Evolutionary conservation across 139 green algal species (phyloP).

Genomic region (Chlamydomonas sp.): DNA sequence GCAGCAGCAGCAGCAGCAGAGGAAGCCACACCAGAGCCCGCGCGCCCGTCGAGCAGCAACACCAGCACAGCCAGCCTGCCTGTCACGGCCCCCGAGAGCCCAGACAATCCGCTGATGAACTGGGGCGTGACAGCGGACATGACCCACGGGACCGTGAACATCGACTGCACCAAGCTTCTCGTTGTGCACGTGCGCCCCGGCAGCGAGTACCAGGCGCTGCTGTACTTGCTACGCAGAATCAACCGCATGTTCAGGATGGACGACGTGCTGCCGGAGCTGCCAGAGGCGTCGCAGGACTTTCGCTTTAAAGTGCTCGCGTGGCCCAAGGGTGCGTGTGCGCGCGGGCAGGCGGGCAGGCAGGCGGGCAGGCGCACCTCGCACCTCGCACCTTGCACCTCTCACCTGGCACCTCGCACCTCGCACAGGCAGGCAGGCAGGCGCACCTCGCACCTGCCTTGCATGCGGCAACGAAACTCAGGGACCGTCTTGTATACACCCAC

Average conservation of each 20-base stretch:
- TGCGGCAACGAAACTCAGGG: no score
- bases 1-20: no score
- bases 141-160: no score
- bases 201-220: conserved; percentile 24
- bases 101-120: no score
- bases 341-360: neutral
- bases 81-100: no score
- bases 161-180: neutral
- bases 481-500: no score
- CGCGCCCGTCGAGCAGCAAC: no score
- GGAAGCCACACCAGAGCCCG: no score
- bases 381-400: neutral
- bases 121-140: no score
- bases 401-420: neutral
- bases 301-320: neutral
- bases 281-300: conserved; percentile 8
- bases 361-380: neutral
- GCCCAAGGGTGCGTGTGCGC: conserved; percentile 3
- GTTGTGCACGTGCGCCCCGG: conserved; percentile 22
- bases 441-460: neutral
- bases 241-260: conserved; percentile 18
- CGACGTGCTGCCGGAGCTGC: conserved; percentile 23
- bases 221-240: conserved; percentile 23
- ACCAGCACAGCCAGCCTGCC: no score
- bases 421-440: neutral